These are phyloP conservation scores for Salvia miltiorrhiza DNA, from an alignment of 257 asterid genomes.

Conservation along the genomic window DNA sequence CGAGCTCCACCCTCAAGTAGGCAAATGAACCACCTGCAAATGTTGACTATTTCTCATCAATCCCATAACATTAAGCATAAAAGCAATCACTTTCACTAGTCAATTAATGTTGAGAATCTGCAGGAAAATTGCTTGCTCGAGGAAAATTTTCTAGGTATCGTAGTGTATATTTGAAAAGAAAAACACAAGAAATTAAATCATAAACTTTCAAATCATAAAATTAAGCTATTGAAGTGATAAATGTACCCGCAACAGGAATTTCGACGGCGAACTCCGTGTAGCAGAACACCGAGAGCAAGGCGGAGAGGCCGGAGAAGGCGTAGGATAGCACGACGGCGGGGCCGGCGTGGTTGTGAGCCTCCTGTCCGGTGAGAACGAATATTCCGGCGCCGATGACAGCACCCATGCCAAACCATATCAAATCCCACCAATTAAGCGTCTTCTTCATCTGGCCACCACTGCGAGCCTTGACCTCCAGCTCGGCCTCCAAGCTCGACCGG, in stretches of 20 bases:
- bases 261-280: slow-evolving; percentile 66
- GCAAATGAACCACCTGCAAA: slow-evolving; percentile 76
- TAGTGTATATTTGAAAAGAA: neutral
- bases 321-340: slow-evolving; percentile 66
- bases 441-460: slow-evolving; percentile 55
- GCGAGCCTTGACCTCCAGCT: slow-evolving; percentile 49
- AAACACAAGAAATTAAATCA: too few species aligned
- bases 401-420: slow-evolving; percentile 78
- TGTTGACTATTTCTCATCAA: neutral
- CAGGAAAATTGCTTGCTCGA: too few species aligned
- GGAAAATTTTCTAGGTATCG: too few species aligned
- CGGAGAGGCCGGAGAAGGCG: slow-evolving; percentile 55
- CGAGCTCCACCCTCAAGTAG: slow-evolving; percentile 83
- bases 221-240: too few species aligned
- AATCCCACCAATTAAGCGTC: slow-evolving; percentile 65
- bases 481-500: slow-evolving; percentile 45
- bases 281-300: slow-evolving; percentile 59
- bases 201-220: neutral
- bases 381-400: slow-evolving; percentile 68
- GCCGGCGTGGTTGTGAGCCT: slow-evolving; percentile 46
- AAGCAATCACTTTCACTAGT: neutral
- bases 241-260: slow-evolving; percentile 54
- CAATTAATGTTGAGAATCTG: neutral
- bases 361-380: slow-evolving; percentile 59
- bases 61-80: neutral